Evolutionary conservation across 2,329 filamentous ascomycete genomes (phyloP), one percentile per base, ranked within the genome.

Genomic region (Xylariales sp.): DNA sequence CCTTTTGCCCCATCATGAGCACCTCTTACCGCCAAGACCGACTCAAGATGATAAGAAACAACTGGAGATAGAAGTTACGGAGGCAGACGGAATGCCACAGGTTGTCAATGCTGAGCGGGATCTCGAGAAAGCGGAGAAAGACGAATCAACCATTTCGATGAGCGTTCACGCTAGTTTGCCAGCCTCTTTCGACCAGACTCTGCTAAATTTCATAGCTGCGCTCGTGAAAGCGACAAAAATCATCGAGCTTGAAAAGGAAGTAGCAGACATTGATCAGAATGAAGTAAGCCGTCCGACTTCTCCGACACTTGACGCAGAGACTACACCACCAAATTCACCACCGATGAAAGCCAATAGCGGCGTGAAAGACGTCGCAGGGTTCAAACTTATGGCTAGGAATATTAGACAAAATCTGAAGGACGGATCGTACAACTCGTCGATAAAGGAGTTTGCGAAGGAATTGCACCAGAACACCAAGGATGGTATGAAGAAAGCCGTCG

Each of bases 211-310:
- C 53, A 58, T 70, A n/a, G 72, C 73, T 2, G 71, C 73, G 1
- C 58, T 76, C 1, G 66, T 76, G n/a, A 78, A 77, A 50, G 73
- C 73, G 1, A 75, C 68, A n/a, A 77, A 77, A 46, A 64, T 77
- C 27, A 71, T 76, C 33, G 73, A 77, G 48, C 57, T 70, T 19
- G 71, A 76, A 49, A 73, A 68, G 44, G 65, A 65, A 22, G 50
- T 52, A 38, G 49, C 54, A 56, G 47, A 58, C 47, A 41, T 32
- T 7, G 31, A 31, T 8, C 27, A 16, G 11, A 18, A n/a, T n/a
- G 14, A 16, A 3, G 16, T 9, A 16, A 31, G 29, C 15, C 20
- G 11, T 24, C 35, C 42, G 29, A 34, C 25, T 19, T 32, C 25
- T 18, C 41, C 31, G 24, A 35, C 15, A 31, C 28, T 38, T 24